Conservation (phyloP, 2,329 filamentous ascomycete species). For the Cadophora luteo-olivacea region DNA sequence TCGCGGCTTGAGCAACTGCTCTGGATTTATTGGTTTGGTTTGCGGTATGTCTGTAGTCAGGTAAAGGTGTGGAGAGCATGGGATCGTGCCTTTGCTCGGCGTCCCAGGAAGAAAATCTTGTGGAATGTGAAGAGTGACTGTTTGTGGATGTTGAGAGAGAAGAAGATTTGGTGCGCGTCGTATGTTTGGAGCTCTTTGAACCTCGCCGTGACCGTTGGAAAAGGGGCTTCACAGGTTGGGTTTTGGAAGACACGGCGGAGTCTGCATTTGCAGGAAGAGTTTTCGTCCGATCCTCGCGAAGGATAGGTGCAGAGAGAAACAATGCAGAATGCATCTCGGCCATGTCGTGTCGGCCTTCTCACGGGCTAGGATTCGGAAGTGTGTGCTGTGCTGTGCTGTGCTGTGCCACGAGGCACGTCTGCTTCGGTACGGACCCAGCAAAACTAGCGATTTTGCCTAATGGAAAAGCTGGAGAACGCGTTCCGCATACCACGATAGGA, state of each 20-base stretch:
- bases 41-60: constrained; percentile 42
- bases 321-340: constrained; percentile 37
- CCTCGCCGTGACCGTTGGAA: constrained; percentile 26
- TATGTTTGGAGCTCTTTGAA: constrained; percentile 29
- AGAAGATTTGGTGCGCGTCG: constrained; percentile 19
- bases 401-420: constrained; percentile 15
- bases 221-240: constrained; percentile 33
- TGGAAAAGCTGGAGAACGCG: constrained; percentile 26
- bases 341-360: constrained; percentile 29
- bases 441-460: constrained; percentile 23
- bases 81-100: constrained; percentile 33
- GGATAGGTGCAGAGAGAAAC: constrained; percentile 37
- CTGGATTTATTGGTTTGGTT: constrained; percentile 41
- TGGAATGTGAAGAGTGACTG: constrained; percentile 21
- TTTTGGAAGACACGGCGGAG: constrained; percentile 30
- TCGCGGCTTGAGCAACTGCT: constrained; percentile 33
- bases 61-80: constrained; percentile 43
- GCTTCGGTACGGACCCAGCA: neutral
- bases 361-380: neutral
- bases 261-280: constrained; percentile 33
- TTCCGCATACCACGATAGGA: constrained; percentile 21
- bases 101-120: constrained; percentile 16
- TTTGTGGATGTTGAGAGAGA: constrained; percentile 19
- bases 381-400: constrained; percentile 10
- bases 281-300: constrained; percentile 36